Conservation (phyloP, 176 grass and related monocot genomes). For the Phoenix dactylifera region DNA sequence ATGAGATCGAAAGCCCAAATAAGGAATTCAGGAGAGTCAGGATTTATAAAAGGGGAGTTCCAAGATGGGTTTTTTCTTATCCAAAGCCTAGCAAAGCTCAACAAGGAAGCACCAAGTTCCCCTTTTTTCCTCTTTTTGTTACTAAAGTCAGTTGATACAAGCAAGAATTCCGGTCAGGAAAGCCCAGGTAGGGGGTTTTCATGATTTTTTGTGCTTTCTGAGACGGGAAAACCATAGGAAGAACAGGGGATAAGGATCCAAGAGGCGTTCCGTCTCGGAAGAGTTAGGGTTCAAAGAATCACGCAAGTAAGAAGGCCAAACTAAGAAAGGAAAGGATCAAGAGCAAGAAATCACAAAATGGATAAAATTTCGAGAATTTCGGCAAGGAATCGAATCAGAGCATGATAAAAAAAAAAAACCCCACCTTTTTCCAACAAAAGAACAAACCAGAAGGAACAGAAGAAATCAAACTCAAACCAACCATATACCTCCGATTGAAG, state of each 20-base stretch:
- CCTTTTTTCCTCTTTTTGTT: no score
- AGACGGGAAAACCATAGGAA: background rate
- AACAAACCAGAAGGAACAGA: background rate
- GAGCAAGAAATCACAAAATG: background rate
- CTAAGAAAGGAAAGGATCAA: slow-evolving; percentile 26
- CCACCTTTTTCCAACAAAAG: background rate
- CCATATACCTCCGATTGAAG: background rate
- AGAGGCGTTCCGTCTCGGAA: slow-evolving; percentile 1
- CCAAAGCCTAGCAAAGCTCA: no score
- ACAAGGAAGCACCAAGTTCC: no score
- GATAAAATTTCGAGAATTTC: slow-evolving; percentile 14
- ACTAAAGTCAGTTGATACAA: no score
- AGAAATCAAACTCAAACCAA: background rate
- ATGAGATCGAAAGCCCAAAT: background rate
- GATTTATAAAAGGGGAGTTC: background rate
- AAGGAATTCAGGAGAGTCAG: background rate
- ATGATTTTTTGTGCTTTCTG: no score
- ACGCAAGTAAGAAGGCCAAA: slow-evolving; percentile 22
- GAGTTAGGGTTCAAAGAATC: background rate
- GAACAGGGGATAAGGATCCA: slow-evolving; percentile 6
- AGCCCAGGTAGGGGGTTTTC: no score
- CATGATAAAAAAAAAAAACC: slow-evolving; percentile 4
- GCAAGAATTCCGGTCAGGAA: no score
- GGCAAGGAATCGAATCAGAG: slow-evolving; percentile 51
- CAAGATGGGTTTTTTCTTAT: background rate